phyloP scores from a whole-genome alignment of 2,329 filamentous ascomycete species.

The Lasiodiplodia sp. region DNA sequence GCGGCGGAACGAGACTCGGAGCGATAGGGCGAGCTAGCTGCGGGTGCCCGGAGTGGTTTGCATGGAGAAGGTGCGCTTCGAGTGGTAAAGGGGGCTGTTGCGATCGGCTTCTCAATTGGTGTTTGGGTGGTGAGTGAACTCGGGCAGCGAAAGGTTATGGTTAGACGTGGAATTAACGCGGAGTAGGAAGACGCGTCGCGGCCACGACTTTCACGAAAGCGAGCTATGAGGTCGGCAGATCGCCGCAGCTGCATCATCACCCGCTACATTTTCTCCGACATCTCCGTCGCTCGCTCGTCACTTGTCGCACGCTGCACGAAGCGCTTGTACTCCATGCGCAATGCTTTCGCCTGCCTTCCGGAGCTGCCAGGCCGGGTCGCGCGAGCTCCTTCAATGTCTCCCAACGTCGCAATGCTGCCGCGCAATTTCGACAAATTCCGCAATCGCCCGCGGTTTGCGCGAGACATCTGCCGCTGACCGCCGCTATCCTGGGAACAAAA shows the following conservation, averaged over 20 bases:
- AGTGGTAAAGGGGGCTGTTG: too few relatives aligned
- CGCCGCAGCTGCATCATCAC: constrained; percentile 8
- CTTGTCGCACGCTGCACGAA: neutral
- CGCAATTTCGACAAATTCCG: constrained; percentile 68
- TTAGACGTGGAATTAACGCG: neutral
- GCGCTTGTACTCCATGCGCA: neutral
- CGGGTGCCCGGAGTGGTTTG: too few relatives aligned
- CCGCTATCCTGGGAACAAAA: neutral
- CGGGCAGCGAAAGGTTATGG: neutral
- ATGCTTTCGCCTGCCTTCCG: neutral
- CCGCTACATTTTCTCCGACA: neutral
- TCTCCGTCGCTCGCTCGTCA: neutral
- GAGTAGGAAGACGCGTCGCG: constrained; percentile 17
- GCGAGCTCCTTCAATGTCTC: neutral
- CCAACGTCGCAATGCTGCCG: constrained; percentile 36
- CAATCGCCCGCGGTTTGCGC: constrained; percentile 73
- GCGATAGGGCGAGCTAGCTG: neutral
- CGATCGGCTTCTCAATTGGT: neutral
- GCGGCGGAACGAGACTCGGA: neutral
- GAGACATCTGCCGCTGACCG: constrained; percentile 32
- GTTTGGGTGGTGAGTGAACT: neutral
- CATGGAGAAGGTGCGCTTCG: neutral
- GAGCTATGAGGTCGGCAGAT: neutral
- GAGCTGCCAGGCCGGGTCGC: constrained; percentile 1
- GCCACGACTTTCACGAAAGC: constrained; percentile 5